Evolutionary conservation across 768 basidiomycete species (phyloP), one percentile per base, ranked within the genome.

Genomic region (Postia placenta): DNA sequence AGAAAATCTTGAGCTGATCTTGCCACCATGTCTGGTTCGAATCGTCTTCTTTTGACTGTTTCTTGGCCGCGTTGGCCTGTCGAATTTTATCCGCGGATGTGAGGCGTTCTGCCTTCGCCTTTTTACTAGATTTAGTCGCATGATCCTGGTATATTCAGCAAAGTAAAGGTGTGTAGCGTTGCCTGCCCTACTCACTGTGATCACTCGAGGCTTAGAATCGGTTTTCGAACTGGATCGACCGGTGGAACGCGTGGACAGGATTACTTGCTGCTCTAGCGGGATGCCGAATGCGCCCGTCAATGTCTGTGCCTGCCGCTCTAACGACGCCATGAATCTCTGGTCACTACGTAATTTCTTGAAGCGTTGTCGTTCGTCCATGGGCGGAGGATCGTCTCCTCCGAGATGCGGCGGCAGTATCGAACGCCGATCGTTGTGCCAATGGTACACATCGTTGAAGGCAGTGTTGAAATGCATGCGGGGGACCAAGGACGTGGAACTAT

Each of bases 201-300:
- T n/a, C n/a, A n/a, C n/a, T n/a, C n/a, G n/a, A n/a, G n/a, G n/a
- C n/a, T n/a, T n/a, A n/a, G n/a, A n/a, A n/a, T n/a, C n/a, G 30
- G 7, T 7, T 15, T 33, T 33, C 30, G 30, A 33, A 15, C 30
- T 33, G 7, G 53, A 19, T n/a, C n/a, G n/a, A 28, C n/a, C 35
- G 6, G 19, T 46, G 2, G 57, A 57, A 11, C 70, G 62, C 7
- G 70, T 72, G 1, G 72, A 54, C 0, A 70, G 66, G 49, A 87
- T 85, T 15, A 73, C 67, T 25, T 80, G 72, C 45, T 73, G 74
- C 56, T 77, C 69, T 24, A 87, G 64, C 6, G 63, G 62, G 1
- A 67, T 69, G 1, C 85, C 85, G 0, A 70, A 71, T 5, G 83
- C 82, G 0, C 85, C 85, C 0, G 80, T 82, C 49, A 87, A 60